Conservation (phyloP, 176 grass and related monocot species). For the Rhynchospora tenuis region DNA sequence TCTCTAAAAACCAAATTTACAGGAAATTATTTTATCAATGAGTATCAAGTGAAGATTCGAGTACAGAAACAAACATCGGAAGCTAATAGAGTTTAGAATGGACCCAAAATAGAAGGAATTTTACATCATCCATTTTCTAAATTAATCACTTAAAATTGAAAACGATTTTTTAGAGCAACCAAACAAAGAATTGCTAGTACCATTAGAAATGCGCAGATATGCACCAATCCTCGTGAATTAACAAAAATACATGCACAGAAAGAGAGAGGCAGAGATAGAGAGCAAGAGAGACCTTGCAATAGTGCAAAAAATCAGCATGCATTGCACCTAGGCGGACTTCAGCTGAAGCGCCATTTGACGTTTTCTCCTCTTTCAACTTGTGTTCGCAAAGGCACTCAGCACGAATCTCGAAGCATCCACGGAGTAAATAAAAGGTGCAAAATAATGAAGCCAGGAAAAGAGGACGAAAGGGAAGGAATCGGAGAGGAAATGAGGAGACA, state of each 20-base stretch:
- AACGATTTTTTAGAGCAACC: not conserved
- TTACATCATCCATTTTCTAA: not conserved
- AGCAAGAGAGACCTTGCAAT: constrained; percentile 4
- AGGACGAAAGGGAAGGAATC: too few species aligned
- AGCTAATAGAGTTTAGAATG: not conserved
- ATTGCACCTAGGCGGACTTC: not conserved
- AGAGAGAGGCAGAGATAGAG: not conserved
- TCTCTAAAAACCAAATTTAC: not conserved
- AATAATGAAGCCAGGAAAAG: too few species aligned
- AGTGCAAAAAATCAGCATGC: constrained; percentile 4
- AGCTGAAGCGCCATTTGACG: not conserved
- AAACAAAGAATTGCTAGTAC: not conserved
- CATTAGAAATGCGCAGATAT: not conserved
- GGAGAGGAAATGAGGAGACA: too few species aligned
- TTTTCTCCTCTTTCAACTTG: not conserved
- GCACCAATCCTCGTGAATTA: not conserved
- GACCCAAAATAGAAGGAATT: not conserved
- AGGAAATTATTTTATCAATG: not conserved
- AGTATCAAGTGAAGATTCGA: not conserved
- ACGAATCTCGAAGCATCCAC: not conserved
- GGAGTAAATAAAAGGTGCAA: not conserved
- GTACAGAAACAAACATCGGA: not conserved
- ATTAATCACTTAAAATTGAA: not conserved
- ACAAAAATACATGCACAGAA: not conserved
- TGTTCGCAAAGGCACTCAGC: not conserved